Evolutionary conservation across 2,329 filamentous ascomycete species (phyloP).

Genomic region (Microsporum canis): DNA sequence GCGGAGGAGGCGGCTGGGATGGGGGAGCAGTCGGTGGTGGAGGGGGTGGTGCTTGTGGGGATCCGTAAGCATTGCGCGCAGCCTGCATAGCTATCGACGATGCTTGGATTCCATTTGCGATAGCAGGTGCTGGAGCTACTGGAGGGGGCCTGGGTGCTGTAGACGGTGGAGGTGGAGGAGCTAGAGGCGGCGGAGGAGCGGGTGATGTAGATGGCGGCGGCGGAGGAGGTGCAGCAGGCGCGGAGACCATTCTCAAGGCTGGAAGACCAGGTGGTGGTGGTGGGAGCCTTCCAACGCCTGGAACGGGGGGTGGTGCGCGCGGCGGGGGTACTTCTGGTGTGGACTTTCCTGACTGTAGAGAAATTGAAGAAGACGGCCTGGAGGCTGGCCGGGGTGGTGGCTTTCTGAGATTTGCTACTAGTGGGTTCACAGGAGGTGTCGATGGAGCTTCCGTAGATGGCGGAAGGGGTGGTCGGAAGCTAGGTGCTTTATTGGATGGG

Average conservation of each 20-base stretch:
- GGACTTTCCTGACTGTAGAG: slow-evolving; percentile 44
- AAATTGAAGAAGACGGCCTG: slow-evolving; percentile 51
- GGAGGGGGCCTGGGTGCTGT: slow-evolving; percentile 18
- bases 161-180: slow-evolving; percentile 28
- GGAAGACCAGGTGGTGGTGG: slow-evolving; percentile 40
- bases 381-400: slow-evolving; percentile 38
- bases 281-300: slow-evolving; percentile 36
- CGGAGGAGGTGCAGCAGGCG: slow-evolving; percentile 36
- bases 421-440: slow-evolving; percentile 42
- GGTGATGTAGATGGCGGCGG: slow-evolving; percentile 33
- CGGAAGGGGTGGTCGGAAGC: slow-evolving; percentile 36
- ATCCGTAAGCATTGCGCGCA: slow-evolving; percentile 47
- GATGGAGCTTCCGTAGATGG: slow-evolving; percentile 39
- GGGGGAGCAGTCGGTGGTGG: slow-evolving; percentile 25
- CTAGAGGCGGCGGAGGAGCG: slow-evolving; percentile 27
- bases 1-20: slow-evolving; percentile 33
- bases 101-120: slow-evolving; percentile 31
- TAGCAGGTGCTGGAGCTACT: slow-evolving; percentile 29
- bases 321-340: slow-evolving; percentile 33
- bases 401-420: slow-evolving; percentile 50
- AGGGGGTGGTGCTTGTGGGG: slow-evolving; percentile 34
- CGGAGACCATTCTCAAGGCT: slow-evolving; percentile 46
- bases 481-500: slow-evolving; percentile 44
- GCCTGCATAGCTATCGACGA: slow-evolving; percentile 48
- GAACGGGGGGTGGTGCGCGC: slow-evolving; percentile 59